These are phyloP conservation scores for Daldinia sp. DNA, from an alignment of 2,329 filamentous ascomycete genomes.

Conservation along the genomic window DNA sequence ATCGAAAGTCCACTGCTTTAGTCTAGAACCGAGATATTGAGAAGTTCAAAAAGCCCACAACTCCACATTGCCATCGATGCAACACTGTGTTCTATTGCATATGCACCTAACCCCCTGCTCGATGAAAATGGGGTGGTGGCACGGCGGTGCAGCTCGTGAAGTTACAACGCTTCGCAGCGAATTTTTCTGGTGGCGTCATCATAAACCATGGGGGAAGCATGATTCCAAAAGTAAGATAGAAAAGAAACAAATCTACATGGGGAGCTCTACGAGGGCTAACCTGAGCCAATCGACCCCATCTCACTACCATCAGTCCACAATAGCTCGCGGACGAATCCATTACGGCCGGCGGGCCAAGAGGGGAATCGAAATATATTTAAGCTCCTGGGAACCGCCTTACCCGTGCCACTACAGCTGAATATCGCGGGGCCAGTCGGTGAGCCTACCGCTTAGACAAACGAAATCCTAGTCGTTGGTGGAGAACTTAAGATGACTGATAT, in stretches of 20 bases:
- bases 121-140: not conserved
- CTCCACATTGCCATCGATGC: not conserved
- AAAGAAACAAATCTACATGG: not conserved
- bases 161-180: not conserved
- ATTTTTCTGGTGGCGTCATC: constrained; percentile 8
- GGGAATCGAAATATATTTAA: not conserved
- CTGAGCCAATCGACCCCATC: constrained; percentile 14
- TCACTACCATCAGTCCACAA: constrained; percentile 9
- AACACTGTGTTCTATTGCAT: constrained; percentile 7
- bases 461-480: not conserved
- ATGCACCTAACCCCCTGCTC: not conserved
- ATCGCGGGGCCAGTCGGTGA: constrained; percentile 12
- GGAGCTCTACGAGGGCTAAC: constrained; percentile 1
- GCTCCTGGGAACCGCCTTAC: constrained; percentile 3
- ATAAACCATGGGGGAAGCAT: constrained; percentile 4
- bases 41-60: not conserved
- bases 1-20: constrained; percentile 5
- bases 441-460: constrained; percentile 3
- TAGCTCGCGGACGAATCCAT: constrained; percentile 25
- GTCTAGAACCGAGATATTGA: not conserved
- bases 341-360: constrained; percentile 13
- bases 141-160: not conserved
- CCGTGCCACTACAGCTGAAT: constrained; percentile 13
- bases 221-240: constrained; percentile 6
- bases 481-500: not conserved